A percentile compares a stretch with the other conserved stretches of the same genome.
These are phyloP conservation scores for Magnusiomyces paraingens DNA, from an alignment of 1,139 yeast species.

Conservation along the genomic window DNA sequence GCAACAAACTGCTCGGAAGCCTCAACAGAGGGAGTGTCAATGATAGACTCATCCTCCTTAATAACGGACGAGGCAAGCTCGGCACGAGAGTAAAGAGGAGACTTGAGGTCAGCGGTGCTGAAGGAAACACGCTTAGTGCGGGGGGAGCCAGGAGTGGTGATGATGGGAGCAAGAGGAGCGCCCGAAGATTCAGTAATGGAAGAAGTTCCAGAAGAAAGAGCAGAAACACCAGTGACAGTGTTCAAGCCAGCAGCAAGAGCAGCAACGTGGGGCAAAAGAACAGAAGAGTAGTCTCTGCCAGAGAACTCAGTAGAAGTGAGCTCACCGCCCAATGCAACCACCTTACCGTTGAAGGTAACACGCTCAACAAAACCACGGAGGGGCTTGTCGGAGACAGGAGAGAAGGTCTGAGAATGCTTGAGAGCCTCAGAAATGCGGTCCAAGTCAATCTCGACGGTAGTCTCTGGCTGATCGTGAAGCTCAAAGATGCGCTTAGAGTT, in stretches of 20 bases:
- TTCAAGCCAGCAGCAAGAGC: slow-evolving; percentile 16
- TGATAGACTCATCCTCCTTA: slow-evolving; percentile 18
- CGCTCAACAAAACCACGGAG: slow-evolving; percentile 82
- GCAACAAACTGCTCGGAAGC: slow-evolving; percentile 6
- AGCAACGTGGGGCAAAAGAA: slow-evolving; percentile 19
- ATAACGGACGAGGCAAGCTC: slow-evolving; percentile 25
- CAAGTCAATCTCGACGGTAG: slow-evolving; percentile 72
- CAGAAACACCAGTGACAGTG: slow-evolving; percentile 6
- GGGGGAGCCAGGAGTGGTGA: slow-evolving; percentile 10
- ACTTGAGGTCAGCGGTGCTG: slow-evolving; percentile 23
- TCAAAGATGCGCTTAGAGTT: slow-evolving; percentile 80
- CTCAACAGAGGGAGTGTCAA: slow-evolving; percentile 9
- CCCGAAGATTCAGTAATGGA: slow-evolving; percentile 7
- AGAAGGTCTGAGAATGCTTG: slow-evolving; percentile 42
- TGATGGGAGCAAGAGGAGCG: slow-evolving; percentile 9
- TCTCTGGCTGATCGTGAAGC: slow-evolving; percentile 69
- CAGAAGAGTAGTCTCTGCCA: slow-evolving; percentile 43
- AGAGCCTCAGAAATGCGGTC: slow-evolving; percentile 52
- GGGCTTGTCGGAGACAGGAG: slow-evolving; percentile 43
- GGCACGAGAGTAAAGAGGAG: slow-evolving; percentile 38
- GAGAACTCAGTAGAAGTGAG: slow-evolving; percentile 50
- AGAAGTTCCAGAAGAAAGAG: slow-evolving; percentile 18
- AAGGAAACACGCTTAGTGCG: slow-evolving; percentile 9
- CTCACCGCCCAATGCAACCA: slow-evolving; percentile 79
- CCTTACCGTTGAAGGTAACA: slow-evolving; percentile 69